Conservation (phyloP, 306 rosid genomes). For the Quercus alba region DNA sequence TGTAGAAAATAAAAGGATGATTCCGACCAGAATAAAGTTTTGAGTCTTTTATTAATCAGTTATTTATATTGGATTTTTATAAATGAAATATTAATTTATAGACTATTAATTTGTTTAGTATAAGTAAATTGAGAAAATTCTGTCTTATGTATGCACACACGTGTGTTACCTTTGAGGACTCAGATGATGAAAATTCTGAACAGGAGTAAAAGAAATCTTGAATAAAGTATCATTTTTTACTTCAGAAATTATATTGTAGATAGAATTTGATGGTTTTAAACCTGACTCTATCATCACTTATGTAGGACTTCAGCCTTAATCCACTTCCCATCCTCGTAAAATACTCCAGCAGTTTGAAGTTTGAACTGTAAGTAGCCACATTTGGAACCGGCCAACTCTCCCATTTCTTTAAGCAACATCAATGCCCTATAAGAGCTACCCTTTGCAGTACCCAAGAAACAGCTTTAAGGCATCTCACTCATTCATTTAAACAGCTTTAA, state of each 20-base stretch:
- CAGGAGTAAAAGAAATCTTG: not conserved
- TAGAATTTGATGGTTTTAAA: constrained; percentile 43
- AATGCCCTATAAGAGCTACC: constrained; percentile 72
- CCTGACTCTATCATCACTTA: constrained; percentile 46
- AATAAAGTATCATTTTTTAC: constrained; percentile 18
- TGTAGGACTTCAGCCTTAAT: constrained; percentile 56
- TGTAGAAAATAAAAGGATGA: too few relatives aligned
- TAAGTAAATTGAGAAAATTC: too few relatives aligned
- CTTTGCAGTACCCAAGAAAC: constrained; percentile 72
- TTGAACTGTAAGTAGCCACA: constrained; percentile 48
- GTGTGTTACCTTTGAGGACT: too few relatives aligned
- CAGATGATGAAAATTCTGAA: not conserved
- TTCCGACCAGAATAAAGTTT: too few relatives aligned
- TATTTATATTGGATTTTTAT: too few relatives aligned
- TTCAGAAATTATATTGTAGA: constrained; percentile 39
- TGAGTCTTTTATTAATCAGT: too few relatives aligned
- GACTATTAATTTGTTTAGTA: too few relatives aligned
- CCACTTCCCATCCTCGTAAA: constrained; percentile 59
- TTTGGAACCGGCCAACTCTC: constrained; percentile 58
- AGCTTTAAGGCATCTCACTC: constrained; percentile 31
- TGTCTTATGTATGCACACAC: too few relatives aligned
- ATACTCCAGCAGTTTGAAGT: constrained; percentile 58
- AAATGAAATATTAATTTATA: too few relatives aligned
- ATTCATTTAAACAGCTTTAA: constrained; percentile 50
- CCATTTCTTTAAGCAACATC: constrained; percentile 69